phyloP scores from a whole-genome alignment of 441 rosid species.

The Arabidopsis hybrid region DNA sequence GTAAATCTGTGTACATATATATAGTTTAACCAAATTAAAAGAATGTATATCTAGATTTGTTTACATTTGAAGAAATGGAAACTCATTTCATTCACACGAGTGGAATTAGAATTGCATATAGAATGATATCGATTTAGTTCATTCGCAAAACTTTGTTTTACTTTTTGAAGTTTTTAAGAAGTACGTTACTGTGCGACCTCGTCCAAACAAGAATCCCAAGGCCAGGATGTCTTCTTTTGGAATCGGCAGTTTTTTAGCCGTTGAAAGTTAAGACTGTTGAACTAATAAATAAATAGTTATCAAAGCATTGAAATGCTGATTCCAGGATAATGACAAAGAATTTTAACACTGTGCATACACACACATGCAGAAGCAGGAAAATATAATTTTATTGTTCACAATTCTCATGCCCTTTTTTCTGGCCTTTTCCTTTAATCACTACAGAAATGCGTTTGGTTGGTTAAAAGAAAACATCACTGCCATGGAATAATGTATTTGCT shows the following conservation, averaged over 20 bases:
- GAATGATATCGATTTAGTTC: neutral
- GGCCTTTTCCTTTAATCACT: neutral
- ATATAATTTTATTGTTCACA: neutral
- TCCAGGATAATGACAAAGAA: conserved; percentile 7
- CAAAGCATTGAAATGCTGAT: conserved; percentile 14
- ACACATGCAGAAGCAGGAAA: conserved; percentile 10
- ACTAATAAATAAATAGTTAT: neutral
- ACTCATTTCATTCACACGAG: neutral
- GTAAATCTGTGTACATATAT: neutral
- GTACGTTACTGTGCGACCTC: conserved; percentile 16
- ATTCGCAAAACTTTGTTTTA: neutral
- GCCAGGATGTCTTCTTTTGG: neutral
- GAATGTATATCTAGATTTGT: neutral
- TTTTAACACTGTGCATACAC: conserved; percentile 15
- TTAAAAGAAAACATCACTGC: neutral
- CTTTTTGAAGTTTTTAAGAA: neutral
- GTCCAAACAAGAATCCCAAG: conserved; percentile 17
- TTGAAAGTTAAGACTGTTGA: neutral
- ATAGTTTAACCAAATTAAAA: neutral
- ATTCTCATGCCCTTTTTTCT: neutral
- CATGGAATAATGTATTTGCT: neutral
- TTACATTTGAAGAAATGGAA: neutral
- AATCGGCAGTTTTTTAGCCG: conserved; percentile 33
- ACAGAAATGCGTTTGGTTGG: neutral
- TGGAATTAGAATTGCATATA: neutral